These are phyloP conservation scores for Hyparrhenia diplandra DNA, from an alignment of 176 grass and related monocot genomes.

Conservation along the genomic window DNA sequence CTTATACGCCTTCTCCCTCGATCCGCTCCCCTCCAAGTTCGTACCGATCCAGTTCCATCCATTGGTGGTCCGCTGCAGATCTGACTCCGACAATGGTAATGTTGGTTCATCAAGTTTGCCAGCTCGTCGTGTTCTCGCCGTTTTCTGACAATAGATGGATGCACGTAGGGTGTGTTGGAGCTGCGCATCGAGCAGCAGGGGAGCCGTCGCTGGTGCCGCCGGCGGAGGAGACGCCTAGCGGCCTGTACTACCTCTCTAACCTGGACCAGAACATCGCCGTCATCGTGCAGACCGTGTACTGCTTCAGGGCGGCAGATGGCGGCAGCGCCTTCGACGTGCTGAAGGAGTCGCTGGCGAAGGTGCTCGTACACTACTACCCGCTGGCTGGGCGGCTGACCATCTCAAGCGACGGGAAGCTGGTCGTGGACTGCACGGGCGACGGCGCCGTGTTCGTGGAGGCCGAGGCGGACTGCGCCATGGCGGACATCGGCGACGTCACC, in stretches of 20 bases:
- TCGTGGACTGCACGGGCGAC: conserved; percentile 56
- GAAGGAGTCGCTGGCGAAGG: conserved; percentile 52
- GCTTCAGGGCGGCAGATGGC: conserved; percentile 35
- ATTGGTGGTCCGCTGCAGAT: not conserved
- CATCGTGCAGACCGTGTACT: conserved; percentile 72
- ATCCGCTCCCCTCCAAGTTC: not conserved
- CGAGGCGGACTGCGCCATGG: conserved; percentile 50
- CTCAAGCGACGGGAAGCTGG: conserved; percentile 55
- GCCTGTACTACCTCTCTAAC: conserved; percentile 66
- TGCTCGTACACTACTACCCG: conserved; percentile 60
- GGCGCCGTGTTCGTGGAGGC: conserved; percentile 75
- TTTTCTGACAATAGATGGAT: not conserved
- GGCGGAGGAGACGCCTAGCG: conserved; percentile 18
- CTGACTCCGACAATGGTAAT: conserved; percentile 34
- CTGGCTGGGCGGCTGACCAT: conserved; percentile 48
- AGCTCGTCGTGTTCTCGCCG: not conserved
- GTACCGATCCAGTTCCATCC: not conserved
- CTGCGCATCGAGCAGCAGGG: conserved; percentile 39
- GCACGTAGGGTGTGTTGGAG: conserved; percentile 8
- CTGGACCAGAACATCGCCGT: conserved; percentile 84
- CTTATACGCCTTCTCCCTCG: not conserved
- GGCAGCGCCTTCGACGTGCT: conserved; percentile 20
- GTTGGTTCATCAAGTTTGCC: not conserved
- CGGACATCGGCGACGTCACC: conserved; percentile 51
- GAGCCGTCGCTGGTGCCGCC: conserved; percentile 46